These are phyloP conservation scores for Gynostemma pentaphyllum DNA, from an alignment of 306 rosid genomes.

Conservation along the genomic window DNA sequence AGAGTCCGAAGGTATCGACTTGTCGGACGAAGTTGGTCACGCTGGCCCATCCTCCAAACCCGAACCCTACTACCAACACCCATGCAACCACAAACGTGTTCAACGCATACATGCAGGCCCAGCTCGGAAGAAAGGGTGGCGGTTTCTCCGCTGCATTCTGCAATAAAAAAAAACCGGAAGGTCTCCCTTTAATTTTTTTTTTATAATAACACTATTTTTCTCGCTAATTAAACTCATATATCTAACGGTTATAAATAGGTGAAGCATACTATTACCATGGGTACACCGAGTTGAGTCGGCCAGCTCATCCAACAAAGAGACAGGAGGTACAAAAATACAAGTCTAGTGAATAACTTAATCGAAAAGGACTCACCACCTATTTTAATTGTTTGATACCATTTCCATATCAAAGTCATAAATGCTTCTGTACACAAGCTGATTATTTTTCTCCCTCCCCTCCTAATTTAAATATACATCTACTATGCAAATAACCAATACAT, in stretches of 20 bases:
- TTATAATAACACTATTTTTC: neutral
- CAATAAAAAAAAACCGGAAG: neutral
- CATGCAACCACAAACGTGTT: conserved; percentile 65
- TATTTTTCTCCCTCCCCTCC: neutral
- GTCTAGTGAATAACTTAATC: conserved; percentile 32
- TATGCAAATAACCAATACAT: too few relatives aligned
- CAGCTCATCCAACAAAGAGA: neutral
- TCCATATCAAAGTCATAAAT: conserved; percentile 49
- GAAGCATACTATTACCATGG: too few relatives aligned
- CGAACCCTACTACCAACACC: conserved; percentile 81
- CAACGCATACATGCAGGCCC: conserved; percentile 67
- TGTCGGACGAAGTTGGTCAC: conserved; percentile 68
- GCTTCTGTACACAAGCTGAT: conserved; percentile 16
- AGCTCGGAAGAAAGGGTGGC: conserved; percentile 71
- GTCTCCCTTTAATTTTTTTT: neutral
- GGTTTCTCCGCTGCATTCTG: conserved; percentile 97
- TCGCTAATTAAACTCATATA: too few relatives aligned
- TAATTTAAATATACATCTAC: too few relatives aligned
- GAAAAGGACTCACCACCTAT: conserved; percentile 67
- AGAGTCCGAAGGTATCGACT: conserved; percentile 80
- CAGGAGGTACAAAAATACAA: conserved; percentile 2
- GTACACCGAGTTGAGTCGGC: too few relatives aligned
- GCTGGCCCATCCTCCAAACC: conserved; percentile 99
- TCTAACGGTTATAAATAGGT: too few relatives aligned
- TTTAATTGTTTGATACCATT: conserved; percentile 29